Percentiles rank a stretch among this genome's conserved stretches.
These are phyloP conservation scores for Solanum appendiculatum DNA, from an alignment of 257 asterid genomes.

Conservation along the genomic window DNA sequence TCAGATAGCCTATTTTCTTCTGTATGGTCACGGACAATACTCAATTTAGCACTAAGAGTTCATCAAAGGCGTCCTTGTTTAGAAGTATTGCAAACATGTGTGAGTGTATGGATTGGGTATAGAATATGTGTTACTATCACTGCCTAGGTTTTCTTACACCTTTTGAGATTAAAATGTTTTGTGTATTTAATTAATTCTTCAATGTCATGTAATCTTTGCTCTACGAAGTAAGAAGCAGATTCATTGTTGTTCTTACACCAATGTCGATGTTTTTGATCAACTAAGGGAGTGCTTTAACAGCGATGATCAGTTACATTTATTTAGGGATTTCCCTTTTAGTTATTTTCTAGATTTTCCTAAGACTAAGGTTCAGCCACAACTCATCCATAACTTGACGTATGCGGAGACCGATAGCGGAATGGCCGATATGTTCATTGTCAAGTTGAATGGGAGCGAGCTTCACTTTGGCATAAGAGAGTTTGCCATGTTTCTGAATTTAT, in stretches of 20 bases:
- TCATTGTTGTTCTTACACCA: neutral
- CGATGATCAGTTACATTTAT: neutral
- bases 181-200: neutral
- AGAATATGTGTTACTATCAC: neutral
- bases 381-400: neutral
- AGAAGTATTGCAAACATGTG: neutral
- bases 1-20: neutral
- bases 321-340: neutral
- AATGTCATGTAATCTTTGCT: neutral
- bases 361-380: neutral
- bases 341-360: neutral
- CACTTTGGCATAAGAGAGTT: neutral
- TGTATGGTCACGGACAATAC: neutral
- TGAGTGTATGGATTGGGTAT: neutral
- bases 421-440: neutral
- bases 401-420: neutral
- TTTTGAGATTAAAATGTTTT: neutral
- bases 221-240: neutral
- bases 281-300: neutral
- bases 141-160: neutral
- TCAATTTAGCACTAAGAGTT: neutral
- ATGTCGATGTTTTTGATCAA: neutral
- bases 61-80: neutral
- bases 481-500: neutral
- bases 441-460: neutral